Conservation (phyloP, 768 basidiomycete genomes). For the Amanita subjunquillea region DNA sequence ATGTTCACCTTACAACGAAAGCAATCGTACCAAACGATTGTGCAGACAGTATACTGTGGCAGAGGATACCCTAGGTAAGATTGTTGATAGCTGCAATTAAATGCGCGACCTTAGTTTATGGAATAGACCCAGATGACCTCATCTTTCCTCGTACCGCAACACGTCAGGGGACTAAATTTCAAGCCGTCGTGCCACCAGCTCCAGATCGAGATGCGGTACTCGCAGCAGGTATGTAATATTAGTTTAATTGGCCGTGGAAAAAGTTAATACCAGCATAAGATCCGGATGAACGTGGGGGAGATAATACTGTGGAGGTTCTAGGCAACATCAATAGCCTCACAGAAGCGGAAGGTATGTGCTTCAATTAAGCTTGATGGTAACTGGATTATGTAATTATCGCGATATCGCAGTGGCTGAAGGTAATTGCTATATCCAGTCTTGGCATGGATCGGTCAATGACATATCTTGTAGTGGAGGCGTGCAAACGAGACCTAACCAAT, state of each 20-base stretch:
- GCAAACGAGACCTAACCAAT: slow-evolving; percentile 44
- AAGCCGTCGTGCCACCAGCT: slow-evolving; percentile 47
- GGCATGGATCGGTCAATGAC: background rate
- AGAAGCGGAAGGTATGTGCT: slow-evolving; percentile 53
- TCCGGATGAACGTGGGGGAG: slow-evolving; percentile 58
- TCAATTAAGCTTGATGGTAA: slow-evolving; percentile 8
- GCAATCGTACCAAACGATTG: slow-evolving; percentile 3
- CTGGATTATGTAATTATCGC: slow-evolving; percentile 13
- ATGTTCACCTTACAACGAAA: background rate
- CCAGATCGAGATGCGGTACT: slow-evolving; percentile 27
- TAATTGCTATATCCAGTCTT: slow-evolving; percentile 15
- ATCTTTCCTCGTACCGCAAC: slow-evolving; percentile 93
- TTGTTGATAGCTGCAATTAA: slow-evolving; percentile 10
- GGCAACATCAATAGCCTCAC: slow-evolving; percentile 56
- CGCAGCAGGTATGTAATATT: slow-evolving; percentile 22
- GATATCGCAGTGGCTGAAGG: slow-evolving; percentile 42
- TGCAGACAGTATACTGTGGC: slow-evolving; percentile 80
- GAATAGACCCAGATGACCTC: slow-evolving; percentile 85
- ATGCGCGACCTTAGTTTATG: slow-evolving; percentile 14
- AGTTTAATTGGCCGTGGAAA: background rate
- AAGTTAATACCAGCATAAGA: slow-evolving; percentile 22
- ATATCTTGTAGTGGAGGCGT: slow-evolving; percentile 47
- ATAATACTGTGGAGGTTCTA: slow-evolving; percentile 64
- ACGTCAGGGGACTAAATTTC: slow-evolving; percentile 82
- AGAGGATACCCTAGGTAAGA: slow-evolving; percentile 77